phyloP scores from a whole-genome alignment of 2,329 filamentous ascomycete species.

The Corinectria fuckeliana region DNA sequence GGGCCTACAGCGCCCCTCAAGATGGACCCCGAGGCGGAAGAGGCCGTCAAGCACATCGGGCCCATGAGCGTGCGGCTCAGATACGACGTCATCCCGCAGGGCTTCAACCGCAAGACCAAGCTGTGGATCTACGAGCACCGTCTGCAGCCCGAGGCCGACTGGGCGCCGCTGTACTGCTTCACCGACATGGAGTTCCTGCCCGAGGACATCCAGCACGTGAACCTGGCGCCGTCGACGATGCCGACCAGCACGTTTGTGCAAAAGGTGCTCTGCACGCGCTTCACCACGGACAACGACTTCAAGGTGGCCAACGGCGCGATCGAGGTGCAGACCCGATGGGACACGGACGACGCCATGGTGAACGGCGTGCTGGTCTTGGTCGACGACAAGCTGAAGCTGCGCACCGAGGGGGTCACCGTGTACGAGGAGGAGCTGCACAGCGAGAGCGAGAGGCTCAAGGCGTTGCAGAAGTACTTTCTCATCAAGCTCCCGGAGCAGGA shows the following conservation, averaged over 20 bases:
- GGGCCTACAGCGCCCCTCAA: conserved; percentile 42
- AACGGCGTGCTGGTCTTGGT: conserved; percentile 53
- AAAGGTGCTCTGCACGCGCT: conserved; percentile 45
- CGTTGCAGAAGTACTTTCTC: conserved; percentile 56
- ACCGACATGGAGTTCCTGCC: conserved; percentile 55
- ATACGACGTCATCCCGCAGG: conserved; percentile 40
- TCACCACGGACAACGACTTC: conserved; percentile 44
- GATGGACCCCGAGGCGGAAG: conserved; percentile 33
- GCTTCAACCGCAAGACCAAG: conserved; percentile 43
- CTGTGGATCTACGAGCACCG: conserved; percentile 48
- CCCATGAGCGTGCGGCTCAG: conserved; percentile 54
- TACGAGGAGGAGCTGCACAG: conserved; percentile 50
- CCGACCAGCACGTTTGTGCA: conserved; percentile 48
- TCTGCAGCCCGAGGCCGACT: conserved; percentile 42
- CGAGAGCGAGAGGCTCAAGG: conserved; percentile 57
- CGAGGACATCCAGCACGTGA: conserved; percentile 56
- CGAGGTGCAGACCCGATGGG: conserved; percentile 48
- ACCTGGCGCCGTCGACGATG: conserved; percentile 45
- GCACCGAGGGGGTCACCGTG: conserved; percentile 44
- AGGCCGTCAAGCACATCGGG: conserved; percentile 46
- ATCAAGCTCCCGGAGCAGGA: conserved; percentile 56
- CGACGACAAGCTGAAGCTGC: conserved; percentile 52
- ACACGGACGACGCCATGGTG: conserved; percentile 26
- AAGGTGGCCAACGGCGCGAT: conserved; percentile 53
- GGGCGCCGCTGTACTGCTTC: conserved; percentile 58